A percentile compares a stretch with the other conserved stretches of the same genome.
Evolutionary conservation across 169 alveolate genomes (phyloP).

Genomic region (Plasmodium billcollinsi): DNA sequence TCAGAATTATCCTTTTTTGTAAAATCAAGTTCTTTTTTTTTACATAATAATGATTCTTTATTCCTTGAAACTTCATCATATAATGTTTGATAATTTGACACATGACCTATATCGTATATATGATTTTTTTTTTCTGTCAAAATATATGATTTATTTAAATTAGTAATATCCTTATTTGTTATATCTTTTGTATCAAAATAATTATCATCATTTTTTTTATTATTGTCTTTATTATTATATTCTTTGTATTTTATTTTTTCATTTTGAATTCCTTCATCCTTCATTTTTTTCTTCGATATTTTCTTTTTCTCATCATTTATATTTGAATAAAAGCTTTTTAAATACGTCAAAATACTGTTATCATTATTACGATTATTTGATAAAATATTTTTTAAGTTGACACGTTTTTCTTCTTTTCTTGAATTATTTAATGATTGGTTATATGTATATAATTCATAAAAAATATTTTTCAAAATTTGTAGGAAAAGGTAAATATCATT

Average conservation of each 20-base stretch:
- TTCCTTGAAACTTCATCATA: not conserved
- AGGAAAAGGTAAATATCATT: constrained; percentile 67
- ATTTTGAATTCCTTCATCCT: not conserved
- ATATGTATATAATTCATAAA: constrained; percentile 61
- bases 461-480: constrained; percentile 52
- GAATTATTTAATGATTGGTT: constrained; percentile 40
- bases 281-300: too few species aligned
- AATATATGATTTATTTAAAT: not conserved
- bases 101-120: not conserved
- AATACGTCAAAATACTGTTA: constrained; percentile 32
- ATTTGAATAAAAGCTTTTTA: constrained; percentile 57
- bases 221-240: not conserved
- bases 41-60: not conserved
- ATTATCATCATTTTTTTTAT: not conserved
- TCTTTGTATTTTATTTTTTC: not conserved
- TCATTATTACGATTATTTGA: constrained; percentile 60
- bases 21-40: not conserved
- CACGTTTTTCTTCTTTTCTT: constrained; percentile 1
- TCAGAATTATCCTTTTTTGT: not conserved
- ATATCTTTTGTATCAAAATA: not conserved
- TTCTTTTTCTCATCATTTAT: constrained; percentile 25
- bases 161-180: not conserved
- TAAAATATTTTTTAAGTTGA: constrained; percentile 39
- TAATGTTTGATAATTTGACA: not conserved
- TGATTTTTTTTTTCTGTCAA: too few species aligned